phyloP scores from a whole-genome alignment of 2,329 filamentous ascomycete species.

The Fusarium equiseti region DNA sequence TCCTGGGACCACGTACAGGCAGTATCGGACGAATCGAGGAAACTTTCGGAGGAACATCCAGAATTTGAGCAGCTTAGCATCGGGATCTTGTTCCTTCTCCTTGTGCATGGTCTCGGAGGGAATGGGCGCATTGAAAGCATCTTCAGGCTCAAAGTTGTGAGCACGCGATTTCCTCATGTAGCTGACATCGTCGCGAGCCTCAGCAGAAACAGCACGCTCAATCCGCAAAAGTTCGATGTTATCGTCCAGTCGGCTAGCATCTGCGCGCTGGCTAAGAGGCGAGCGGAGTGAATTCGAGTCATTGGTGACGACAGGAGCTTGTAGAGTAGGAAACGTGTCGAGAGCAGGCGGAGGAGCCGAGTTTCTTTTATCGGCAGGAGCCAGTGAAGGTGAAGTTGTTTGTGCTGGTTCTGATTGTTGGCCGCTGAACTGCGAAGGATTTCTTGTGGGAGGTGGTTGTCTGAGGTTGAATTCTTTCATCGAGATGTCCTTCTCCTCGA shows the following conservation, averaged over 20 bases:
- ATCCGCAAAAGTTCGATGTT: slow-evolving; percentile 63
- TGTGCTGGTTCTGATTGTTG: slow-evolving; percentile 12
- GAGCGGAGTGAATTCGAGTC: slow-evolving; percentile 40
- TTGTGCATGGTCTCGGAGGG: slow-evolving; percentile 42
- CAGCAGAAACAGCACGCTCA: slow-evolving; percentile 60
- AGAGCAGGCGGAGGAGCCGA: slow-evolving; percentile 47
- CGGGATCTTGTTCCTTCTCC: slow-evolving; percentile 50
- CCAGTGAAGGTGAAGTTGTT: slow-evolving; percentile 13
- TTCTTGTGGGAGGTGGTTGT: slow-evolving; percentile 34
- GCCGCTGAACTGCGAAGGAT: slow-evolving; percentile 25
- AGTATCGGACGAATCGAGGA: slow-evolving; percentile 62
- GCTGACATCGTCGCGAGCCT: slow-evolving; percentile 53
- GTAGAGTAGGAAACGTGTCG: slow-evolving; percentile 50
- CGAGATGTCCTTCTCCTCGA: slow-evolving; percentile 33
- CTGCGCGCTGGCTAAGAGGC: slow-evolving; percentile 49
- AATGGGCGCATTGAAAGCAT: slow-evolving; percentile 59
- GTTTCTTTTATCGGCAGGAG: slow-evolving; percentile 38
- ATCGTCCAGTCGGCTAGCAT: slow-evolving; percentile 58
- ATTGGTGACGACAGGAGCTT: slow-evolving; percentile 45
- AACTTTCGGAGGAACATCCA: slow-evolving; percentile 62
- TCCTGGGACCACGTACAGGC: slow-evolving; percentile 62
- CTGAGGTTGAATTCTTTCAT: slow-evolving; percentile 33
- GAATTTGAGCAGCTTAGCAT: slow-evolving; percentile 55
- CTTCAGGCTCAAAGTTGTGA: slow-evolving; percentile 56
- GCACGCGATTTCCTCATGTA: slow-evolving; percentile 47